Conservation (phyloP, 2,329 filamentous ascomycete genomes). For the Pyrenophora tritici-repentis region DNA sequence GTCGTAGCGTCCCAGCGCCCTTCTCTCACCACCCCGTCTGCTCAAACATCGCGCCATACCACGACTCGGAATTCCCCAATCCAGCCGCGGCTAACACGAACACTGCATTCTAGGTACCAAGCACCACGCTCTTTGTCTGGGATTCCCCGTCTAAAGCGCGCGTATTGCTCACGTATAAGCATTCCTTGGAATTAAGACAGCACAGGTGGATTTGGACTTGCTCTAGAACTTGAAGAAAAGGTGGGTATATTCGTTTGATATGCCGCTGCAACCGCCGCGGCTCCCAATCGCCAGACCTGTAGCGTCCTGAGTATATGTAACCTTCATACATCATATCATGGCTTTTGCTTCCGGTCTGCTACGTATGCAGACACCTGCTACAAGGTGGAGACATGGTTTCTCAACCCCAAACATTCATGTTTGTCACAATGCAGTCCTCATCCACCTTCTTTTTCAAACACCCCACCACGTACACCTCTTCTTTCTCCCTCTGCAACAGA, state of each 20-base stretch:
- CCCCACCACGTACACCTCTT: constrained; percentile 79
- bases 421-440: constrained; percentile 64
- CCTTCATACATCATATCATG: not conserved
- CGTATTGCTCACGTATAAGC: not conserved
- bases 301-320: not conserved
- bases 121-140: not conserved
- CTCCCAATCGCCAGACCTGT: constrained; percentile 6
- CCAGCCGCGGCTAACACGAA: not conserved
- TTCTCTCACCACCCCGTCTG: not conserved
- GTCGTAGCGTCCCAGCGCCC: not conserved
- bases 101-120: not conserved
- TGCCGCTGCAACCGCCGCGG: constrained; percentile 7
- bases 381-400: not conserved
- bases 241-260: constrained; percentile 17
- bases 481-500: constrained; percentile 68
- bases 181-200: not conserved
- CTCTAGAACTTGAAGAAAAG: constrained; percentile 9
- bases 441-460: constrained; percentile 64
- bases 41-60: constrained; percentile 3
- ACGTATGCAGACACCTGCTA: not conserved
- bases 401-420: constrained; percentile 58
- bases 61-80: not conserved
- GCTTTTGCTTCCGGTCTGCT: not conserved
- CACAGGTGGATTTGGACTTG: not conserved
- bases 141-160: constrained; percentile 2